Evolutionary conservation across 2,329 filamentous ascomycete genomes (phyloP).

Genomic region (Alternaria infectoria): DNA sequence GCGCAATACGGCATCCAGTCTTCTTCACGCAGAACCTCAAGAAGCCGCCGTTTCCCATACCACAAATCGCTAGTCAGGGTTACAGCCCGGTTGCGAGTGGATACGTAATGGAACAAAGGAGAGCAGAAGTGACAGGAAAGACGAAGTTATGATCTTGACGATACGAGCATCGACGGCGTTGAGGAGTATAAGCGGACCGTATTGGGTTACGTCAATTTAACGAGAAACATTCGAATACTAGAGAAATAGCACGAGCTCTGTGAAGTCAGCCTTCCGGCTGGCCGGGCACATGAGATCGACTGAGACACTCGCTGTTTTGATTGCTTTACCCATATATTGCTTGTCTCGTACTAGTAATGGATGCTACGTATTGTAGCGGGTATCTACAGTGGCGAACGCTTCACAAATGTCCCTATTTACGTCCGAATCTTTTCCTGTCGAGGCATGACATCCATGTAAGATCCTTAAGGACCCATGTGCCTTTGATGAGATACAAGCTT

Average conservation of each 20-base stretch:
- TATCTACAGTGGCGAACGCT: neutral
- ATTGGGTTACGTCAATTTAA: neutral
- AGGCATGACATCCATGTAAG: neutral
- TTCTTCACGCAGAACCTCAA: slow-evolving; percentile 74
- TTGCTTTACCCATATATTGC: neutral
- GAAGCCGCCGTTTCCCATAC: slow-evolving; percentile 58
- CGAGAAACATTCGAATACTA: neutral
- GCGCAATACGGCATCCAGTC: slow-evolving; percentile 71
- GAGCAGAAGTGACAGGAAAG: slow-evolving; percentile 13
- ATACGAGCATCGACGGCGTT: slow-evolving; percentile 4
- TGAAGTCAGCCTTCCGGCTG: neutral
- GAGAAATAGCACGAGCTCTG: neutral
- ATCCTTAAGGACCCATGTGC: neutral
- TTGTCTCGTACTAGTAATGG: neutral
- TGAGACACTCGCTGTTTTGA: neutral
- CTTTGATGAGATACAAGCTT: neutral
- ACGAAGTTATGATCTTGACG: slow-evolving; percentile 36
- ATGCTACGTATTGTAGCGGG: neutral
- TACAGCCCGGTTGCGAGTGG: slow-evolving; percentile 55
- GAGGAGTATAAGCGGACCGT: neutral
- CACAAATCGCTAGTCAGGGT: slow-evolving; percentile 40
- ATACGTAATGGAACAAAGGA: slow-evolving; percentile 46
- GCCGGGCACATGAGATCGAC: neutral
- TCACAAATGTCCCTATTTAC: neutral
- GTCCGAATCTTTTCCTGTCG: neutral